These are phyloP conservation scores for Paxillus involutus DNA, from an alignment of 768 basidiomycete genomes.

Conservation along the genomic window DNA sequence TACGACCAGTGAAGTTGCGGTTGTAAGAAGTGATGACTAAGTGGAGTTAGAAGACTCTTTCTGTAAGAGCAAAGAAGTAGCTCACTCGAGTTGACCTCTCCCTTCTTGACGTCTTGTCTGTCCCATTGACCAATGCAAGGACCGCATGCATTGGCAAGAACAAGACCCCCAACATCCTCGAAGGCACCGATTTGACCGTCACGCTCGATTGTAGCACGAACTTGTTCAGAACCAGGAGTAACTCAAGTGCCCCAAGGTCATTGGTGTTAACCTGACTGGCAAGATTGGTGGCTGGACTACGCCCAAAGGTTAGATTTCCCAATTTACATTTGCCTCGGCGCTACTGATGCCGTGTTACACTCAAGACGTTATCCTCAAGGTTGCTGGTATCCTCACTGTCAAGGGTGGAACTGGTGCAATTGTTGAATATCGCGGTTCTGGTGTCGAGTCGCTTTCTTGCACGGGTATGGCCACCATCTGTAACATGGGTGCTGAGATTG, in stretches of 20 bases:
- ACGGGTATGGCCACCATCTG: slow-evolving; percentile 99
- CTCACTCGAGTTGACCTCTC: slow-evolving; percentile 92
- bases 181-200: slow-evolving; percentile 91
- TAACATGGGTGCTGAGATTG: slow-evolving; percentile 99
- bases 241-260: slow-evolving; percentile 23
- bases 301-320: slow-evolving; percentile 71
- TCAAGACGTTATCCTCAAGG: slow-evolving; percentile 95
- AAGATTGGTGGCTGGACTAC: slow-evolving; percentile 93
- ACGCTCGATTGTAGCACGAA: slow-evolving; percentile 95
- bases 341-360: slow-evolving; percentile 10
- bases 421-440: slow-evolving; percentile 94
- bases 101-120: slow-evolving; percentile 94
- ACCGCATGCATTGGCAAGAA: slow-evolving; percentile 98
- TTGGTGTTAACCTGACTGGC: no score
- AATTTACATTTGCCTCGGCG: background rate
- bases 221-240: slow-evolving; percentile 97
- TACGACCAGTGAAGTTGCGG: slow-evolving; percentile 99
- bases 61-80: slow-evolving; percentile 7
- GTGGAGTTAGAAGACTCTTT: background rate
- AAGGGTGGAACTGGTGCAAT: slow-evolving; percentile 99
- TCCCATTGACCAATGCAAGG: slow-evolving; percentile 99
- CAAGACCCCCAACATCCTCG: slow-evolving; percentile 85
- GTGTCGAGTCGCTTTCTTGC: slow-evolving; percentile 94
- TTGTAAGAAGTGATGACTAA: slow-evolving; percentile 98
- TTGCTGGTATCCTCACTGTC: slow-evolving; percentile 97